Evolutionary conservation across 768 basidiomycete genomes (phyloP), one percentile per base, ranked within the genome.

Genomic region (Pulveroboletus sp.): DNA sequence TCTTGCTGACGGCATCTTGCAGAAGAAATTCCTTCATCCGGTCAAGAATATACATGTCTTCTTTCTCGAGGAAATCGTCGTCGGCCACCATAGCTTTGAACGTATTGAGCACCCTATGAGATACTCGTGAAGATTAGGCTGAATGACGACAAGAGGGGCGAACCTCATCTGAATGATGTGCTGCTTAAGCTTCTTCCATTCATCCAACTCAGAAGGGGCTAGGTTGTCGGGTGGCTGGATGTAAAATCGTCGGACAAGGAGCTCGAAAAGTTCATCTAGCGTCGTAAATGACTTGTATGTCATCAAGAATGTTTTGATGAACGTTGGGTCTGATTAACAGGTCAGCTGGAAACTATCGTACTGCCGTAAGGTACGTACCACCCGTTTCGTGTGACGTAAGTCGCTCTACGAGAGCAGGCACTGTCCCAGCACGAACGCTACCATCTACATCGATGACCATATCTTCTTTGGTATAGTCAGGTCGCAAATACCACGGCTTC

Each of bases 241-340:
- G 58, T 78, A 76, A 70, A 93, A 98, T 16, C 95, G 83, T 37
- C 79, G 75, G 7, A 88, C 78, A 17, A 98, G 82, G 16, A 87
- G 75, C 50, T 92, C 84, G 47, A 95, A 85, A 9, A 98, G 72
- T 41, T 92, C 85, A 48, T 89, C 80, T 38, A 89, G 73, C 6
- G 83, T 85, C 14, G 89, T 90, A 68, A 98, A 97, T 1, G 92
- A 93, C 62, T 93, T 91, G 76, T 91, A 96, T 1, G 95, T 96
- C 81, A 96, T 86, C 56, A 98, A 70, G 78, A 98, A 98, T 1
- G 93, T 85, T 63, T 86, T 85, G 65, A 78, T 88, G 70, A 86
- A 95, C 7, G 80, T 79, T 1, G 84, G 78, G 67, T 96, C 88
- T 87, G 43, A 32, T 58, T 50, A 20, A 46, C 24, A 30, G 20